Evolutionary conservation across 495 filamentous ascomycete species (phyloP).

Genomic region (Lineolata rhizophorae): DNA sequence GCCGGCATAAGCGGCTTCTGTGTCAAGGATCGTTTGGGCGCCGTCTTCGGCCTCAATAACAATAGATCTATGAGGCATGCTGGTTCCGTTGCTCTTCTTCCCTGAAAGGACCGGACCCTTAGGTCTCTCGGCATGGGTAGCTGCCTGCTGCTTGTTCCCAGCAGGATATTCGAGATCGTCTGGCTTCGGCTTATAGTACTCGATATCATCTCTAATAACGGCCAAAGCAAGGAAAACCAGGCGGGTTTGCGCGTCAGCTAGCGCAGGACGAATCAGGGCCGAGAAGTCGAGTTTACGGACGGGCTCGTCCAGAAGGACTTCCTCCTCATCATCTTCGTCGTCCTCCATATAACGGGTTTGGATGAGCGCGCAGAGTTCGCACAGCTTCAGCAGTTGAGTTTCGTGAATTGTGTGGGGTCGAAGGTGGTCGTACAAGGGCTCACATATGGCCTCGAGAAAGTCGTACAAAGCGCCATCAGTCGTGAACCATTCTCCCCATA

Average conservation of each 20-base stretch:
- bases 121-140: no score
- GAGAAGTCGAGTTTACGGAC: constrained; percentile 38
- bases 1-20: constrained; percentile 17
- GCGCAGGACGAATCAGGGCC: constrained; percentile 38
- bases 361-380: constrained; percentile 58
- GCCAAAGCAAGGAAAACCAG: constrained; percentile 52
- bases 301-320: constrained; percentile 22
- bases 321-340: constrained; percentile 32
- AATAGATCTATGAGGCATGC: constrained; percentile 29
- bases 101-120: constrained; percentile 20
- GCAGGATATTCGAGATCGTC: constrained; percentile 45
- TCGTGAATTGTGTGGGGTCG: constrained; percentile 50
- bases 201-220: constrained; percentile 45
- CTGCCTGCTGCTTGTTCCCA: constrained; percentile 16
- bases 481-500: constrained; percentile 59
- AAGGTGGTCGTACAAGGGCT: constrained; percentile 54
- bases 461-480: constrained; percentile 45
- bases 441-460: constrained; percentile 49
- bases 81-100: constrained; percentile 18
- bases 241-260: constrained; percentile 54
- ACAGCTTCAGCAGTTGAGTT: constrained; percentile 49
- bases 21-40: constrained; percentile 5
- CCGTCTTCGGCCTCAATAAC: constrained; percentile 29
- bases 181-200: constrained; percentile 42
- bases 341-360: constrained; percentile 67